Conservation (phyloP, 495 filamentous ascomycete genomes). For the Penicillium pancosmium region DNA sequence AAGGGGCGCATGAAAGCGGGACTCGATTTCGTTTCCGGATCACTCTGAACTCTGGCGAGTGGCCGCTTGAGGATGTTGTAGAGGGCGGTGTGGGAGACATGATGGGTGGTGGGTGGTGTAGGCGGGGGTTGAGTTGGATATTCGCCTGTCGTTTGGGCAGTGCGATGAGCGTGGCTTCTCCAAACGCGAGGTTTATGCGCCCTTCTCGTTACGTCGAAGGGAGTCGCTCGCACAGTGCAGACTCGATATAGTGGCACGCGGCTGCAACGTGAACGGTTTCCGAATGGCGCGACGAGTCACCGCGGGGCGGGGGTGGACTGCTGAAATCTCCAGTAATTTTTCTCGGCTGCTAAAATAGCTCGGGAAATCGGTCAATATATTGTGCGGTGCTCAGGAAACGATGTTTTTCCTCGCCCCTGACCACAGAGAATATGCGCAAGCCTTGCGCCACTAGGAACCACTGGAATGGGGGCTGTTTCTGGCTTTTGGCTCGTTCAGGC, state of each 20-base stretch:
- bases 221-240: background rate
- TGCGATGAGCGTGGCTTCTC: background rate
- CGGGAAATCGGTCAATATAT: background rate
- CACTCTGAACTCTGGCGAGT: slow-evolving; percentile 88
- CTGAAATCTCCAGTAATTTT: background rate
- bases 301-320: background rate
- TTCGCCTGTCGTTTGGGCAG: background rate
- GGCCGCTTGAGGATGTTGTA: slow-evolving; percentile 69
- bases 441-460: slow-evolving; percentile 1
- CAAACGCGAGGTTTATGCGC: background rate
- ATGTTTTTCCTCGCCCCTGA: slow-evolving; percentile 1
- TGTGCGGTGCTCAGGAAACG: background rate
- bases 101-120: background rate
- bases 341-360: background rate
- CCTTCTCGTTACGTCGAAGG: background rate
- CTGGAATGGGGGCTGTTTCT: background rate
- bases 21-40: slow-evolving; percentile 94
- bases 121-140: background rate
- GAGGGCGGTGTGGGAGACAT: slow-evolving; percentile 94
- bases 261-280: too few relatives aligned
- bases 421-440: background rate
- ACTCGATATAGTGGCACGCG: background rate
- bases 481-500: background rate
- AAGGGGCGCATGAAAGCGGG: slow-evolving; percentile 91
- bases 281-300: too few relatives aligned